These are phyloP conservation scores for Chrysoporthe deuterocubensis DNA, from an alignment of 2,329 filamentous ascomycete genomes.

Conservation along the genomic window DNA sequence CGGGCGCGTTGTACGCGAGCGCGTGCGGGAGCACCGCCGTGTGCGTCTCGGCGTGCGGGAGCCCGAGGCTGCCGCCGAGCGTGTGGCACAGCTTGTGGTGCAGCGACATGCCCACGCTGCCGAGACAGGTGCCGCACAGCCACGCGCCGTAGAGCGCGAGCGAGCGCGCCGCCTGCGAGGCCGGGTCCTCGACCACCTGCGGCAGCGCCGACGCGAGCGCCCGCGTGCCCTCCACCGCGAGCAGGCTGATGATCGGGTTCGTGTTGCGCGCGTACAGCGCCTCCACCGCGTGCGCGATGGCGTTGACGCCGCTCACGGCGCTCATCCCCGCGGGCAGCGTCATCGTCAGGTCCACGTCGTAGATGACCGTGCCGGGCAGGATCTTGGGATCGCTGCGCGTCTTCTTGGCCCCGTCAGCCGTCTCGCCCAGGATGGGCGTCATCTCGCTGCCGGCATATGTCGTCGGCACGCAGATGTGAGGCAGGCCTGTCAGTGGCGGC, in stretches of 20 bases:
- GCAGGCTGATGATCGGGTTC: constrained; percentile 62
- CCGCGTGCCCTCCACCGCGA: constrained; percentile 61
- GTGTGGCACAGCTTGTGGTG: constrained; percentile 72
- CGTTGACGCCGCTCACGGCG: constrained; percentile 65
- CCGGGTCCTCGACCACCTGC: constrained; percentile 50
- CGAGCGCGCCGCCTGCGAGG: constrained; percentile 51
- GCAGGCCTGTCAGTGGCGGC: constrained; percentile 38
- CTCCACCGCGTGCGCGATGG: constrained; percentile 69
- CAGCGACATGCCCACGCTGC: constrained; percentile 64
- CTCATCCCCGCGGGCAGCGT: constrained; percentile 57
- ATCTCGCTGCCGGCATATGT: constrained; percentile 67
- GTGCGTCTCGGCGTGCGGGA: constrained; percentile 70
- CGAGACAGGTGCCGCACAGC: constrained; percentile 65
- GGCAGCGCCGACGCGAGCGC: constrained; percentile 59
- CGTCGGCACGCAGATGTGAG: constrained; percentile 62
- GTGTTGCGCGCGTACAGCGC: constrained; percentile 65
- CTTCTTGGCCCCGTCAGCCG: constrained; percentile 59
- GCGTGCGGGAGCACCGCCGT: constrained; percentile 66
- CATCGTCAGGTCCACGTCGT: constrained; percentile 67
- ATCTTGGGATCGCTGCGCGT: constrained; percentile 63
- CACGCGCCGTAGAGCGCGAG: constrained; percentile 65
- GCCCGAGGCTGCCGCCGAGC: constrained; percentile 64
- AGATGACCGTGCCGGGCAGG: constrained; percentile 63
- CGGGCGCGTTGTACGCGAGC: constrained; percentile 64
- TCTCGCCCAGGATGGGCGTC: constrained; percentile 68